phyloP scores from a whole-genome alignment of 257 asterid species.

The Solanum lycopersicoides region DNA sequence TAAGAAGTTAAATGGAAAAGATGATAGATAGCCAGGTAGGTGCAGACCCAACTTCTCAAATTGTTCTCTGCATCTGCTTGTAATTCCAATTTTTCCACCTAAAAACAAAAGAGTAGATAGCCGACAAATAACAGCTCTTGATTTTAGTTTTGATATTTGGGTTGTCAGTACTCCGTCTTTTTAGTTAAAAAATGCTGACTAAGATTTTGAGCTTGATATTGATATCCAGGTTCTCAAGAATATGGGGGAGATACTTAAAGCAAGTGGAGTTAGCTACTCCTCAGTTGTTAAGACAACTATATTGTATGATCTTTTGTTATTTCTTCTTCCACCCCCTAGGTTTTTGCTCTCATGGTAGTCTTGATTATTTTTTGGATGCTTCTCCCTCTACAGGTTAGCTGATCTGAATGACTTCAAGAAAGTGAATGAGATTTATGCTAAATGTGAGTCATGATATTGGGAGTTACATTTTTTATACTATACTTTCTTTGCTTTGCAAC shows the following conservation, averaged over 20 bases:
- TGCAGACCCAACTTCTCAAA: neutral
- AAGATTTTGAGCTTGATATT: neutral
- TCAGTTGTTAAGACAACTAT: constrained; percentile 98
- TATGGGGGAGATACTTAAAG: constrained; percentile 97
- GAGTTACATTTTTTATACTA: neutral
- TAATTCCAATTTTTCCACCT: neutral
- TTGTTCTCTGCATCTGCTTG: neutral
- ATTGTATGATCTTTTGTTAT: constrained; percentile 39
- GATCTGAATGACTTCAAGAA: constrained; percentile 90
- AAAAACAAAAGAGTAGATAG: neutral
- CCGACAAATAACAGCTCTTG: neutral
- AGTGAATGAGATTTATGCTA: constrained; percentile 90
- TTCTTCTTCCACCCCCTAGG: neutral
- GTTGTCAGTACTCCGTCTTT: neutral
- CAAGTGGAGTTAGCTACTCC: constrained; percentile 75
- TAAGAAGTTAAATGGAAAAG: neutral
- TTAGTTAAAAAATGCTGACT: neutral
- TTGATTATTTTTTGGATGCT: neutral
- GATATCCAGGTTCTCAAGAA: constrained; percentile 70
- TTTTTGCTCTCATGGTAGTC: neutral
- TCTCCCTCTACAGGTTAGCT: constrained; percentile 61
- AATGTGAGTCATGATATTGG: constrained; percentile 47
- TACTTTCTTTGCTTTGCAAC: neutral
- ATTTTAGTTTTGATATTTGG: neutral
- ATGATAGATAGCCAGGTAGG: neutral